These are phyloP conservation scores for Phytophthora macrochlamydospora DNA, from an alignment of 352 stramenopile species.

Conservation along the genomic window DNA sequence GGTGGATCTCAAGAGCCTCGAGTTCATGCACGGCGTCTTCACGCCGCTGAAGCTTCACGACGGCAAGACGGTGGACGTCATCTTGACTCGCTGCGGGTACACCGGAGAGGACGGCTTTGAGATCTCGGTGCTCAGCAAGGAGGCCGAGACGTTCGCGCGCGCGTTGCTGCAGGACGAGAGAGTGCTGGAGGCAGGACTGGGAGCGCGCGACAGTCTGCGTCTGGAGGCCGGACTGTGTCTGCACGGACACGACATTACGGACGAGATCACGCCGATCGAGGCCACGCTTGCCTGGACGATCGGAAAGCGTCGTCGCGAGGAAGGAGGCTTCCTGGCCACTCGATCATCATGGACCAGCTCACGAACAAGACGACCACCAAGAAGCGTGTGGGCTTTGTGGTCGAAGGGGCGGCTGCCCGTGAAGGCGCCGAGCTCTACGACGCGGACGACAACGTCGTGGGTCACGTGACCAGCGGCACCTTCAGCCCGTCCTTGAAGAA, in stretches of 20 bases:
- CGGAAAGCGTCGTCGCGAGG: slow-evolving; percentile 81
- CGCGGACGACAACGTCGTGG: slow-evolving; percentile 75
- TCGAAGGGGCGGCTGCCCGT: slow-evolving; percentile 95
- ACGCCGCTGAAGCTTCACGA: slow-evolving; percentile 65
- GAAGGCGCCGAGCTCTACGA: slow-evolving; percentile 94
- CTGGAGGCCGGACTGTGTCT: slow-evolving; percentile 98
- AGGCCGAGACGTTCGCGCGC: slow-evolving; percentile 61
- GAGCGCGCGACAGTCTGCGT: slow-evolving; percentile 96
- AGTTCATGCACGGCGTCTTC: slow-evolving; percentile 96
- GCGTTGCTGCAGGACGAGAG: slow-evolving; percentile 66
- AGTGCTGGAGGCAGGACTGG: slow-evolving; percentile 94
- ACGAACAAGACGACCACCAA: slow-evolving; percentile 93
- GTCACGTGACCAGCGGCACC: slow-evolving; percentile 96
- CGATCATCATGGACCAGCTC: slow-evolving; percentile 94
- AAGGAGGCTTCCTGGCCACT: slow-evolving; percentile 95
- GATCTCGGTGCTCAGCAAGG: slow-evolving; percentile 87
- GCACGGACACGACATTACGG: slow-evolving; percentile 98
- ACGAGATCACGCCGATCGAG: slow-evolving; percentile 95
- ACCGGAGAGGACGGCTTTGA: slow-evolving; percentile 99
- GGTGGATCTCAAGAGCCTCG: slow-evolving; percentile 92
- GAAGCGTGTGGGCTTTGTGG: slow-evolving; percentile 96
- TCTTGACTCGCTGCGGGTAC: slow-evolving; percentile 97
- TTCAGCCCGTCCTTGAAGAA: slow-evolving; percentile 96
- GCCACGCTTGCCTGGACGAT: slow-evolving; percentile 95
- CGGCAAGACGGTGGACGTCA: slow-evolving; percentile 77